Evolutionary conservation across 352 stramenopile species (phyloP), one percentile per base, ranked within the genome.

Genomic region (Globisporangium recalcitrans): DNA sequence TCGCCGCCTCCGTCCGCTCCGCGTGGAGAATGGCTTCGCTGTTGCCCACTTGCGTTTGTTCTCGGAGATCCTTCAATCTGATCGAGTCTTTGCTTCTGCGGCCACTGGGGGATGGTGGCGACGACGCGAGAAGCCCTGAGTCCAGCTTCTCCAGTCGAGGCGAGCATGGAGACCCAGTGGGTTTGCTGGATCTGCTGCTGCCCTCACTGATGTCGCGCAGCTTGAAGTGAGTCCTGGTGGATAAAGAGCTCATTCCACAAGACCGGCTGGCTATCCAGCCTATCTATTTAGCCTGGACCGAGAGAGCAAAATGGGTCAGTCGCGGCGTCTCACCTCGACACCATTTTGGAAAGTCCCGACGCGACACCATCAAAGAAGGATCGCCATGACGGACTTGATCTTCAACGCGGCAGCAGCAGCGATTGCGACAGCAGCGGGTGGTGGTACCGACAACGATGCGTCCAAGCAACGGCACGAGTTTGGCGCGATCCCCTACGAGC

Each of bases 21-120:
- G 19, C 54, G 4, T 57, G 31, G 26, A 86, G 52, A 1, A 62
- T 46, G 0, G 48, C 51, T 38, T 82, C 64, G 14, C 64, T 60
- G 19, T 64, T 52, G 3, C 52, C 70, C 7, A 64, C 60, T 7
- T 48, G 51, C 2, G 64, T 62, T 26, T 75, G 65, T 63, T 87
- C 77, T 5, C 75, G 70, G 8, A 60, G 47, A 5, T 81, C 74
- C 36, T 84, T 85, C 2, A 86, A 26, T 24, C 77, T 71, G 16
- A 32, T 40, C n/a, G 47, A 1, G 6, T 59, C 38, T 21, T 64
- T 64, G 13, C 31, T 22, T 48, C 38, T 42, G 32, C 36, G 57
- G 10, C 27, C 31, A n/a, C 22, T 21, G 10, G 46, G 57, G 10
- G 53, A 51, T 11, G 38, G 11, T 21, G 38, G n/a, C 14, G 32